A percentile compares a stretch with the other conserved stretches of the same genome.
Evolutionary conservation across 176 grass and related monocot species (phyloP).

Genomic region (Oryza meyeriana): DNA sequence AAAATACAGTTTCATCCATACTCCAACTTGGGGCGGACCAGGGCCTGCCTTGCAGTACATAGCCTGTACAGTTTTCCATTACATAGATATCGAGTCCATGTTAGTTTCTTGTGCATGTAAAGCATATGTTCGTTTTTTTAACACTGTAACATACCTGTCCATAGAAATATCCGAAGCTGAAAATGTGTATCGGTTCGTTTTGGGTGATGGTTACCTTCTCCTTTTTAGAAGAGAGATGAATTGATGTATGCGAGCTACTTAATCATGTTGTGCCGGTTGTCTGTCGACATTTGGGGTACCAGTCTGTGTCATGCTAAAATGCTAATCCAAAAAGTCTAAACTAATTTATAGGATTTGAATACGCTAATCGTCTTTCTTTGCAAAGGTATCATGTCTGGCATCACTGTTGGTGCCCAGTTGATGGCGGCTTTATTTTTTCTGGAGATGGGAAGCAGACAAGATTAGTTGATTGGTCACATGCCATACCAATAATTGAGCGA

Average conservation of each 20-base stretch:
- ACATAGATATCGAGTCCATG: constrained; percentile 25
- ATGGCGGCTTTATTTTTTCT: neutral
- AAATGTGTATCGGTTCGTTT: constrained; percentile 30
- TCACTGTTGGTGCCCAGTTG: too few relatives aligned
- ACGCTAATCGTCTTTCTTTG: too few relatives aligned
- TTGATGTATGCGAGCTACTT: neutral
- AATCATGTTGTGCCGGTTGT: neutral
- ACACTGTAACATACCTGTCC: constrained; percentile 35
- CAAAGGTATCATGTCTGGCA: too few relatives aligned
- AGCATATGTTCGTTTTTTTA: constrained; percentile 41
- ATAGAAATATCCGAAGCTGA: constrained; percentile 31
- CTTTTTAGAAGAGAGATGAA: neutral
- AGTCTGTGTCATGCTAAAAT: too few relatives aligned
- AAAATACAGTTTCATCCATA: neutral
- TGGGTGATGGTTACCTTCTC: neutral
- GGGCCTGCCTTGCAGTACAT: constrained; percentile 40
- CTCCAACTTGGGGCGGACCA: neutral
- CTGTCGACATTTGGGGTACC: too few relatives aligned
- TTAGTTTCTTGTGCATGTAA: constrained; percentile 54
- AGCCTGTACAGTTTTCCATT: constrained; percentile 63
- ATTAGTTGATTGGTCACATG: too few relatives aligned
- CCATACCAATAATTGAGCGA: neutral
- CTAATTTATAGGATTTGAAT: too few relatives aligned
- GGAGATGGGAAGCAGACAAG: too few relatives aligned
- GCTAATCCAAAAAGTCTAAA: too few relatives aligned